Evolutionary conservation across 2,329 filamentous ascomycete species (phyloP).

Genomic region (Apiospora hydei): DNA sequence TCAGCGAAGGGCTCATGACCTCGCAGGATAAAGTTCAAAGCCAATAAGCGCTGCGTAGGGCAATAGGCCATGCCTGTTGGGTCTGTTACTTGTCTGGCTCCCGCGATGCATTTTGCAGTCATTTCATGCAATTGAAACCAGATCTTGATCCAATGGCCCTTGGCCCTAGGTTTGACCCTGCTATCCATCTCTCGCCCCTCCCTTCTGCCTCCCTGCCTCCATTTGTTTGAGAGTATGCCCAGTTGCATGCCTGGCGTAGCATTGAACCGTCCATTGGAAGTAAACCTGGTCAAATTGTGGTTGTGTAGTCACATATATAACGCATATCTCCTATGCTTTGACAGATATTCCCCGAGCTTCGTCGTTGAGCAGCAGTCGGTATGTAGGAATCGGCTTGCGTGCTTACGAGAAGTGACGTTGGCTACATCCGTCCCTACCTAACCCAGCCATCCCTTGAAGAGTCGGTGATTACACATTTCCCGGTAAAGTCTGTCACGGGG

Average conservation of each 20-base stretch:
- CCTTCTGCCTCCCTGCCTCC: no score
- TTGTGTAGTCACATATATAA: neutral
- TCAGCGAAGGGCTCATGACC: neutral
- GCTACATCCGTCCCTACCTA: neutral
- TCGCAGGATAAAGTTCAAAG: neutral
- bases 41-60: neutral
- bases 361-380: neutral
- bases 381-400: neutral
- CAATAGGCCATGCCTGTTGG: neutral
- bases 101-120: neutral
- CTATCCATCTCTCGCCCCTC: neutral
- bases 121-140: constrained; percentile 10
- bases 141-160: constrained; percentile 2
- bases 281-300: neutral
- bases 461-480: neutral
- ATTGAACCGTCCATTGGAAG: neutral
- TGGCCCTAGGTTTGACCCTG: neutral
- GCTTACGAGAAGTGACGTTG: constrained; percentile 2
- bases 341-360: neutral
- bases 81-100: neutral
- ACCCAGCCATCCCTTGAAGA: neutral
- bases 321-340: neutral
- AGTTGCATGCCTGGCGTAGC: neutral
- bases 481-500: constrained; percentile 1
- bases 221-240: constrained; percentile 1